Evolutionary conservation across 2,329 filamentous ascomycete species (phyloP), one percentile per base, ranked within the genome.

Genomic region (Pochonia chlamydosporia): DNA sequence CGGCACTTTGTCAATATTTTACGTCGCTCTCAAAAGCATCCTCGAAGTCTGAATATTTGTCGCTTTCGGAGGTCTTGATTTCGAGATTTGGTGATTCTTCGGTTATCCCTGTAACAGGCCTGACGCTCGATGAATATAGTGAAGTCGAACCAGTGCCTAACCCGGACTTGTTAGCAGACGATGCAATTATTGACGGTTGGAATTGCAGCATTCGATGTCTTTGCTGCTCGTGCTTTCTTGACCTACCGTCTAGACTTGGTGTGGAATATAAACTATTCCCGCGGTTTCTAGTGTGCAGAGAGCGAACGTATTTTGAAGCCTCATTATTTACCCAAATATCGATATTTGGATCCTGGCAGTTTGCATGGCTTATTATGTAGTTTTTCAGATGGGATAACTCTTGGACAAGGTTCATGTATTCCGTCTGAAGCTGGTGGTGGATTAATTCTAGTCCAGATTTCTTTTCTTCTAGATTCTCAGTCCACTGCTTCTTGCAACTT

Each of bases 401-500:
- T 10, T 64, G 63, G 16, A 71, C 44, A 20, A 80, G 60, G 2
- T 52, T 57, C 30, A 67, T 65, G 48, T 68, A 67, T 53, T 78
- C 71, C 53, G 61, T 57, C 11, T 71, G 70, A 26, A 80, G 63
- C 6, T 60, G 56, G 9, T 55, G 56, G 54, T 79, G 67, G 35
- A 70, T 64, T 5, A 53, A 57, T 56, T 79, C 76, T 39, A 79
- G 54, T 0, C 59, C 64, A 9, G 61, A 53, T 47, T 71, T 72
- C 5, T 65, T 67, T 44, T 72, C 68, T 49, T 79, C 73, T 18
- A 79, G 58, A 14, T 72, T 68, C 13, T 63, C 63, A 20, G 75
- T 70, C 69, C 72, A 78, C 54, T 71, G 65, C 63, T 79, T 81
- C 57, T 78, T 79, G 64, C 87, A 87, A 57, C 84, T 78, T 3